Base-by-base conservation (phyloP, 1,139 yeast species). In the Pichia sp. region DNA sequence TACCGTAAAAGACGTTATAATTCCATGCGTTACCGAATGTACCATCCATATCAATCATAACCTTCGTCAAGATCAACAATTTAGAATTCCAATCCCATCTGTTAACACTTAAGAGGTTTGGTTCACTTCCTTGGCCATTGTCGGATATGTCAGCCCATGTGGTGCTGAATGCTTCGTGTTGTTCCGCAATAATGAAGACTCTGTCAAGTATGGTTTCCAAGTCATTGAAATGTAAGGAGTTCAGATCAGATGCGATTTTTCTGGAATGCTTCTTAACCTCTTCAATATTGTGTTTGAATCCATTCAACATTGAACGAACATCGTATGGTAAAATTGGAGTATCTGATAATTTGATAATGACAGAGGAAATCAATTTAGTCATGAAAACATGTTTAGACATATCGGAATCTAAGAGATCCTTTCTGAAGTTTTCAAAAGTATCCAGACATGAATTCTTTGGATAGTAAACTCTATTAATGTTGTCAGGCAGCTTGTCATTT, bases 21-120 rank as follows among this genome's bases (percentile, higher is more conserved):
- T 79, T 86, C 71, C 94, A 91, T 19, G 79, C 72, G 40, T 96
- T 72, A 6, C 68, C 62, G 4, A 76, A 75, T 10, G 76, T 62
- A 2, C 83, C 81, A 18, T 67, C 71, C 4, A 71, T 67, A 18
- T 71, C 67, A 22, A 83, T 59, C 54, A 85, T 72, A 21, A 72
- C 69, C 55, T 76, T 77, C 54, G 83, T 86, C 48, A 88, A 72
- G 17, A 69, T 67, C 17, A 79, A 67, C 61, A 89, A 67, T 52
- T 80, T 79, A 28, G 81, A 75, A 66, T 91, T 91, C 89, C 95
- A 85, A 52, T 78, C 79, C 84, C 89, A 79, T 58, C 98, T 73
- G 56, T 79, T 81, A 51, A 82, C 76, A 0, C 91, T 77, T 48
- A 85, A 69, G 40, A 85, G 65, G 4, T 89, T 78, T 0, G 96